These are phyloP conservation scores for Salmacisia buchloeana DNA, from an alignment of 1,284 basidiomycete species.

Conservation along the genomic window DNA sequence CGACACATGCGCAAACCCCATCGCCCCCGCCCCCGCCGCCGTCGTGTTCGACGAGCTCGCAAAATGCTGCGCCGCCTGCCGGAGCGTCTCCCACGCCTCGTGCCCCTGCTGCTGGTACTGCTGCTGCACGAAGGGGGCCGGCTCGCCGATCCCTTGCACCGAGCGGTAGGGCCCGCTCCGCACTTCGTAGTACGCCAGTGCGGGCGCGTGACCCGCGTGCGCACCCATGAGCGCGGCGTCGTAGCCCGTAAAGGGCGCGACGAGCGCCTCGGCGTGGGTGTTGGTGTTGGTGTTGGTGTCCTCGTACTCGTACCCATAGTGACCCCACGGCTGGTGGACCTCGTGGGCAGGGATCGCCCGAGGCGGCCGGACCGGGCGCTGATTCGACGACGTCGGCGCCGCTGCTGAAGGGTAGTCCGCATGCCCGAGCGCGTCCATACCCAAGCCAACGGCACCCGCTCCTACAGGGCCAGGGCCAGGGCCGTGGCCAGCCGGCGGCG, in stretches of 20 bases:
- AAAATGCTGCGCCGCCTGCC: neutral
- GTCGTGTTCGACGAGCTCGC: too few relatives aligned
- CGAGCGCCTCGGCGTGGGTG: neutral
- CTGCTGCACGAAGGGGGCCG: slow-evolving; percentile 5
- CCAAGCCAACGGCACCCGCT: too few relatives aligned
- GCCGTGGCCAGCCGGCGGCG: neutral
- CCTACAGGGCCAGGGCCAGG: too few relatives aligned
- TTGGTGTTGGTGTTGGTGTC: too few relatives aligned
- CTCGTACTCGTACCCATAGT: neutral
- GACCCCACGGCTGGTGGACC: neutral
- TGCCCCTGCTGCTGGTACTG: neutral
- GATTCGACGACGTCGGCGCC: too few relatives aligned
- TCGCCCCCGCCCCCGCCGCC: too few relatives aligned
- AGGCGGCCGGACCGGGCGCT: too few relatives aligned
- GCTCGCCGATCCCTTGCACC: neutral
- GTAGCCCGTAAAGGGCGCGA: slow-evolving; percentile 1
- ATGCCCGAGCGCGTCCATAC: too few relatives aligned
- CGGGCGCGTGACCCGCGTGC: neutral
- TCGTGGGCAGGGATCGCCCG: slow-evolving; percentile 1
- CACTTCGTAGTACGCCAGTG: neutral
- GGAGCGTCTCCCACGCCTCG: neutral
- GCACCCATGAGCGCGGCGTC: neutral
- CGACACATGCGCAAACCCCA: too few relatives aligned
- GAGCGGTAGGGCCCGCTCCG: neutral
- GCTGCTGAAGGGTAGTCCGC: too few relatives aligned